These are phyloP conservation scores for Podila epicladia DNA, from an alignment of 192 early-diverging fungal species.

Conservation along the genomic window DNA sequence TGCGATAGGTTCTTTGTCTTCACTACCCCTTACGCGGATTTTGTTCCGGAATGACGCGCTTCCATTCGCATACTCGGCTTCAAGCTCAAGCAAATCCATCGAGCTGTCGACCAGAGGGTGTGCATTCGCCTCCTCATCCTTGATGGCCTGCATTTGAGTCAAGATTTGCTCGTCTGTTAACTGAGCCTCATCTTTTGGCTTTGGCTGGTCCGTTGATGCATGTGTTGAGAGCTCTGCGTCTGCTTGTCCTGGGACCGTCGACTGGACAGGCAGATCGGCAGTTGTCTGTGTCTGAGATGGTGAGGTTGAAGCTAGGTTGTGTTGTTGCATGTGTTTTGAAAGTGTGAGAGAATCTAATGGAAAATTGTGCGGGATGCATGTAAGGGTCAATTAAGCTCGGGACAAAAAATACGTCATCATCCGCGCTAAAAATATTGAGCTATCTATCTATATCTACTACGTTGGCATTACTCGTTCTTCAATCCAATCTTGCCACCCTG, in stretches of 20 bases:
- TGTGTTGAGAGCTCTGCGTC: not conserved
- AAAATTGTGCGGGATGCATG: no score
- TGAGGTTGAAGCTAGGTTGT: no score
- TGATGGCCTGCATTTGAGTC: constrained; percentile 59
- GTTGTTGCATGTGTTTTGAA: no score
- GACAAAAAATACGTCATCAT: no score
- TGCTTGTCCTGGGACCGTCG: not conserved
- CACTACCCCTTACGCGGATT: constrained; percentile 50
- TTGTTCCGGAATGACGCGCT: constrained; percentile 62
- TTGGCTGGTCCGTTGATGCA: not conserved
- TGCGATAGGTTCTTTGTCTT: not conserved
- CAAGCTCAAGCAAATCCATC: constrained; percentile 56
- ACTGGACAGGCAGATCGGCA: not conserved
- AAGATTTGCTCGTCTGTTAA: constrained; percentile 49
- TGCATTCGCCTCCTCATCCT: constrained; percentile 65
- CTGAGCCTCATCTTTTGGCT: constrained; percentile 5
- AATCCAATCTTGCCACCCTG: constrained; percentile 5
- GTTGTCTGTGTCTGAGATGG: no score
- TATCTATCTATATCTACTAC: no score
- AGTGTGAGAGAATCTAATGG: no score
- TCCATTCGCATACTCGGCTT: constrained; percentile 60
- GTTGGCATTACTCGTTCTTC: constrained; percentile 17
- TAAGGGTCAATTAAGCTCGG: no score
- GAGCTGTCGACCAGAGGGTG: constrained; percentile 63
- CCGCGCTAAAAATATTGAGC: no score